Conservation (phyloP, 345 rosid species). For the Murraya koenigii region DNA sequence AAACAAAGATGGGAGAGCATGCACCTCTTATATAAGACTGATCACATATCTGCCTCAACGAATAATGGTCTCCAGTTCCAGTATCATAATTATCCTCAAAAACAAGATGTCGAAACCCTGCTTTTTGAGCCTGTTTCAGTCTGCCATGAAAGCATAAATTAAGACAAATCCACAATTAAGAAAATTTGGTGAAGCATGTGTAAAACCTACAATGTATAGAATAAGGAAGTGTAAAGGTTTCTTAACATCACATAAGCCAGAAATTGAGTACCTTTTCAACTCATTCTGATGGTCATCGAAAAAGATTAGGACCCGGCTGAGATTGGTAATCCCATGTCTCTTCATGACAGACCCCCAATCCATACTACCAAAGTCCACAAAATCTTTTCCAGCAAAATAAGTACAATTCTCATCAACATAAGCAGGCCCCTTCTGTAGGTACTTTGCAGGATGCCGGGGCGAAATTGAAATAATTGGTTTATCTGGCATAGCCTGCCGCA, state of each 20-base stretch:
- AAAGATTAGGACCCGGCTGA: conserved; percentile 64
- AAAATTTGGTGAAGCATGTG: not conserved
- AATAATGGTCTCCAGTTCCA: conserved; percentile 98
- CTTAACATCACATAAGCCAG: not conserved
- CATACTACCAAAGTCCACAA: conserved; percentile 91
- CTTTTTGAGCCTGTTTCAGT: conserved; percentile 73
- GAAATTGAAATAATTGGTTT: conserved; percentile 76
- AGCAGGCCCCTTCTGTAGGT: conserved; percentile 87
- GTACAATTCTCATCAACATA: conserved; percentile 97
- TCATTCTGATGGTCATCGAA: conserved; percentile 99
- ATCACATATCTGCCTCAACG: conserved; percentile 95
- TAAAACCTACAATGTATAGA: not conserved
- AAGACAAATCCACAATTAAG: conserved; percentile 14
- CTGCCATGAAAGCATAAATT: conserved; percentile 34
- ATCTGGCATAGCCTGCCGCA: conserved; percentile 96
- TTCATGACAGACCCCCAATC: conserved; percentile 75
- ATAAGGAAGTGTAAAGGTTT: not conserved
- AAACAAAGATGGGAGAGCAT: not conserved
- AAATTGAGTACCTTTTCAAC: conserved; percentile 62
- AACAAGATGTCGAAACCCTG: conserved; percentile 86
- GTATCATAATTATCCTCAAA: conserved; percentile 99
- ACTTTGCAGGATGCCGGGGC: conserved; percentile 94
- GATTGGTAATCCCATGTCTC: conserved; percentile 62
- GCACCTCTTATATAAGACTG: conserved; percentile 82
- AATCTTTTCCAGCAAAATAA: conserved; percentile 95